Conservation (phyloP, 306 rosid species). For the Cicer pinnatifidum region DNA sequence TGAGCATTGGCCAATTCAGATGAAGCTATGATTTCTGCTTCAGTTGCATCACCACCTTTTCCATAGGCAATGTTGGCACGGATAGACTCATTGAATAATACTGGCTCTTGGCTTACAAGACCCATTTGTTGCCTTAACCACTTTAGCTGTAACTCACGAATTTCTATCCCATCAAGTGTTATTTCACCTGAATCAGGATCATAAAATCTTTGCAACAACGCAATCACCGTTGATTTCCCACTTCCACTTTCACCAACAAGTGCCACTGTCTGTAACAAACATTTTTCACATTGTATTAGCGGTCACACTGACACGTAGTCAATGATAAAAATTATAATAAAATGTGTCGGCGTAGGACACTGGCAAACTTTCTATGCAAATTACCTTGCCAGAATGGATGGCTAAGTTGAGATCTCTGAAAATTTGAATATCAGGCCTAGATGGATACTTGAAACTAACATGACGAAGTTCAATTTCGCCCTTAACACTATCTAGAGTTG, state of each 20-base stretch:
- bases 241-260: constrained; percentile 97
- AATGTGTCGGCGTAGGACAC: too few species aligned
- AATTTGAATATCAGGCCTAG: constrained; percentile 75
- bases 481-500: constrained; percentile 56
- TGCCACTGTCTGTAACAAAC: constrained; percentile 68
- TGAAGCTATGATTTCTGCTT: constrained; percentile 74
- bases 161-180: constrained; percentile 74
- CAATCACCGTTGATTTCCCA: constrained; percentile 82
- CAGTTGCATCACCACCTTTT: constrained; percentile 74
- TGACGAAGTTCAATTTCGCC: constrained; percentile 84
- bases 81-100: constrained; percentile 76
- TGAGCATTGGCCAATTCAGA: constrained; percentile 86
- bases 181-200: constrained; percentile 83
- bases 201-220: constrained; percentile 83
- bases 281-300: not conserved
- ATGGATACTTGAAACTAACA: constrained; percentile 81
- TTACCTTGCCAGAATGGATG: constrained; percentile 81
- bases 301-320: too few species aligned
- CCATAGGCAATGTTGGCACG: constrained; percentile 89
- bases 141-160: constrained; percentile 58
- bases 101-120: constrained; percentile 85
- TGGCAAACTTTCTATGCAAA: too few species aligned
- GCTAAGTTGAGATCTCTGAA: constrained; percentile 69
- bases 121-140: constrained; percentile 98
- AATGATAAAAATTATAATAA: too few species aligned